Conservation (phyloP, 768 basidiomycete species). For the Pleurotus ostreatus region DNA sequence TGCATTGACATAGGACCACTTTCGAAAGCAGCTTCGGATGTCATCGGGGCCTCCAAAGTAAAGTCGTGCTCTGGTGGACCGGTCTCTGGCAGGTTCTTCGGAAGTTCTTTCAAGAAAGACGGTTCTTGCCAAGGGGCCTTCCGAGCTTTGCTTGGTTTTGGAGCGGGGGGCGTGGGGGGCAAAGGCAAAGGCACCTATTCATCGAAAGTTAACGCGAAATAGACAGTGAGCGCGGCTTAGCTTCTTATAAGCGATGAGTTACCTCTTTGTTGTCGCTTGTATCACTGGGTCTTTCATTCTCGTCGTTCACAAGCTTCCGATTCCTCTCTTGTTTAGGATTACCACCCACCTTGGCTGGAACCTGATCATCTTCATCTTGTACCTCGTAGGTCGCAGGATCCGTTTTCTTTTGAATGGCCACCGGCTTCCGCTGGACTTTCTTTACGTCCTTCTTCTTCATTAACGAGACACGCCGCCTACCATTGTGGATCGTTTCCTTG, state of each 20-base stretch:
- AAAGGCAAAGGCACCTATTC: too few species aligned
- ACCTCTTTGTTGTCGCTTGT: too few species aligned
- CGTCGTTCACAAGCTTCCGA: too few species aligned
- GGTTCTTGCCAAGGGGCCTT: conserved; percentile 28
- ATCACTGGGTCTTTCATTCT: too few species aligned
- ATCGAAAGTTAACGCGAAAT: too few species aligned
- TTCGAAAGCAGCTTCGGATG: neutral
- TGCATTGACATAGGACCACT: neutral
- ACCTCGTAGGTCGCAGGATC: neutral
- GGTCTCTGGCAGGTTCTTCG: neutral
- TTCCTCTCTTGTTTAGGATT: neutral
- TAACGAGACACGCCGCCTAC: conserved; percentile 16
- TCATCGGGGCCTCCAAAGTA: neutral
- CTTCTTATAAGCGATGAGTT: too few species aligned
- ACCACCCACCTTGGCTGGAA: neutral
- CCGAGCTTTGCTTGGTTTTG: conserved; percentile 17
- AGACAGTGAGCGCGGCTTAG: too few species aligned
- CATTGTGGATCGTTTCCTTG: neutral
- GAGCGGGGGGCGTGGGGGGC: too few species aligned
- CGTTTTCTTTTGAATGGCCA: conserved; percentile 12
- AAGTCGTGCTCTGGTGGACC: neutral
- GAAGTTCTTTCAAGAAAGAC: conserved; percentile 12
- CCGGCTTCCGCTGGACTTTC: conserved; percentile 6
- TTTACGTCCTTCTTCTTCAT: conserved; percentile 29
- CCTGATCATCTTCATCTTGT: neutral